Evolutionary conservation across 805 yeast species (phyloP), one percentile per base, ranked within the genome.

Genomic region (Limtongozyma cylindracea): DNA sequence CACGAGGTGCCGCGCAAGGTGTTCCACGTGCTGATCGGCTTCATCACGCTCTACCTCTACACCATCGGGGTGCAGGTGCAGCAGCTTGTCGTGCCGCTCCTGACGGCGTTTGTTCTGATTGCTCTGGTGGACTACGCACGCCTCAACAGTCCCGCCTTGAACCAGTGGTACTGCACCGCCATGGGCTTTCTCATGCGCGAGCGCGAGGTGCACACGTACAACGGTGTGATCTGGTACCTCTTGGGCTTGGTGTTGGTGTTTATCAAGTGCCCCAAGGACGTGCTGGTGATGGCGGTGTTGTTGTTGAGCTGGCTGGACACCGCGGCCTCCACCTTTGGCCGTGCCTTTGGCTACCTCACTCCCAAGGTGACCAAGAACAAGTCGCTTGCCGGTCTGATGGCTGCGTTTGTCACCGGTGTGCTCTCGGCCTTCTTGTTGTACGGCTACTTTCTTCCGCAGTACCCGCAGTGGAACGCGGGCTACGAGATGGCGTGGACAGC

Each of bases 281-380:
- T 88, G 21, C 54, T 70, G 1, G 50, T 82, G 13, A 55, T 78
- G 49, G 55, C 91, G 12, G 65, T 80, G 3, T 53, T 80, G 30
- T 50, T 84, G 22, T 57, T 88, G 29, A 74, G 94, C 37, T 88
- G 96, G 96, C 80, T 92, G 4, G 98, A 88, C 39, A 78, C 96
- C 7, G 84, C 95, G 3, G 98, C 98, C 3, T 77, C 94, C 3
- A 77, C 94, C 1, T 47, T 82, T 37, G 98, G 98, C 18, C 58
- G 98, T 31, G 61, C 60, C 24, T 84, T 49, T 41, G 96, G 96
- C 6, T 59, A 72, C 34, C 56, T 70, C 30, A 77, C 94, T 6
- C 91, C 91, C 19, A 66, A 70, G 36, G 43, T 84, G 11, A 56
- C 71, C 5, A 53, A 59, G 28, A 62, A 64, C 29, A 88, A 88